phyloP scores from a whole-genome alignment of 2,329 filamentous ascomycete species.

The Diaporthe citri region DNA sequence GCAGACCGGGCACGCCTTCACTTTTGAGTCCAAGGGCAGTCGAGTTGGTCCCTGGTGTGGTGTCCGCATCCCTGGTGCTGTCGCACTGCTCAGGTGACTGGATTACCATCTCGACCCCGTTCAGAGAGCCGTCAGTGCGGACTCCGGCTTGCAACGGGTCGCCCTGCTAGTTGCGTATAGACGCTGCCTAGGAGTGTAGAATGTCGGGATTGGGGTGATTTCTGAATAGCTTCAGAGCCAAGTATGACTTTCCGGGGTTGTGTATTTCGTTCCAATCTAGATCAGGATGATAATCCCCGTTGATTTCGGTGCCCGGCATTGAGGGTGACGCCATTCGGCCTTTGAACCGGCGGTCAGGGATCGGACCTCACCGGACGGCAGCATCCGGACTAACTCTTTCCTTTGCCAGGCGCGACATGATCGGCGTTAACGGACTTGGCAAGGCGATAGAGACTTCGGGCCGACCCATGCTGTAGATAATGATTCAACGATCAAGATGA shows the following conservation, averaged over 20 bases:
- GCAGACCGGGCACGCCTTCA: neutral
- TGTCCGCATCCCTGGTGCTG: neutral
- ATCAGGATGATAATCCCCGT: neutral
- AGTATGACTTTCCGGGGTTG: neutral
- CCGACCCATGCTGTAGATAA: neutral
- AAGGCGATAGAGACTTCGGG: neutral
- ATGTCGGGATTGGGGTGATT: too few species aligned
- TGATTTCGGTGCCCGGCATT: neutral
- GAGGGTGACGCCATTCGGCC: neutral
- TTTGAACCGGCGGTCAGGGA: neutral
- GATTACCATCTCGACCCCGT: neutral
- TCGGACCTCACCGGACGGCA: neutral
- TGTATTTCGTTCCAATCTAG: neutral
- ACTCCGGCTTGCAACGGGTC: neutral
- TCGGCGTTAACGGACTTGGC: constrained; percentile 11
- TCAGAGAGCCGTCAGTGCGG: neutral
- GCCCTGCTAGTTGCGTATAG: neutral
- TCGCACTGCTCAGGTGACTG: neutral
- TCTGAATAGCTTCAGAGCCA: too few species aligned
- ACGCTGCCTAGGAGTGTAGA: too few species aligned
- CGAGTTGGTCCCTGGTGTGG: neutral
- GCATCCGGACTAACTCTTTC: neutral
- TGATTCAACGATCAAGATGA: neutral
- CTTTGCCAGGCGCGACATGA: neutral
- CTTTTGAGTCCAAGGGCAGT: too few species aligned